Conservation (phyloP, 495 filamentous ascomycete genomes). For the Ramalina peruviana region DNA sequence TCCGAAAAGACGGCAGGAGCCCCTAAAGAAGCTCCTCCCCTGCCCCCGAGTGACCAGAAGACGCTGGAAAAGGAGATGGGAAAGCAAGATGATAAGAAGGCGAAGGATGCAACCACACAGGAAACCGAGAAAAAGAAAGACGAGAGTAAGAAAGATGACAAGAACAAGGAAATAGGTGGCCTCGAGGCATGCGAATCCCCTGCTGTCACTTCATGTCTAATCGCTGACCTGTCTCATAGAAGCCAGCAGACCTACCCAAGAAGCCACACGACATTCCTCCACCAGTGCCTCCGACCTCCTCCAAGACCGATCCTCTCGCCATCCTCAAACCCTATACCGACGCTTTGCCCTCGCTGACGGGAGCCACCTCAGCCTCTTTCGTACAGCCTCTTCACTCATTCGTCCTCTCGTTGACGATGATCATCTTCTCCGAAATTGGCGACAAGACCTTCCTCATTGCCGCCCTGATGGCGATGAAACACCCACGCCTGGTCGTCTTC, state of each 20-base stretch:
- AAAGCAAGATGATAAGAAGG: slow-evolving; percentile 27
- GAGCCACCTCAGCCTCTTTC: slow-evolving; percentile 43
- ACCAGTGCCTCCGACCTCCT: slow-evolving; percentile 52
- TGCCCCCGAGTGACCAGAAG: slow-evolving; percentile 67
- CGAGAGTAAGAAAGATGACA: slow-evolving; percentile 25
- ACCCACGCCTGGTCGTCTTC: slow-evolving; percentile 85
- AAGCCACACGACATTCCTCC: slow-evolving; percentile 67
- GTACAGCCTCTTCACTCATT: slow-evolving; percentile 85
- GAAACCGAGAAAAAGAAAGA: slow-evolving; percentile 16
- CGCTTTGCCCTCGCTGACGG: slow-evolving; percentile 19
- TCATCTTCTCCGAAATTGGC: slow-evolving; percentile 90
- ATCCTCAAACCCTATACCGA: slow-evolving; percentile 39
- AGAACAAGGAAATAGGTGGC: slow-evolving; percentile 35
- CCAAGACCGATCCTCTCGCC: slow-evolving; percentile 51
- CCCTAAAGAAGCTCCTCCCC: slow-evolving; percentile 70
- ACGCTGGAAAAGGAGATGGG: slow-evolving; percentile 27
- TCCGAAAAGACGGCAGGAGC: slow-evolving; percentile 61
- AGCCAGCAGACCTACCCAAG: slow-evolving; percentile 66
- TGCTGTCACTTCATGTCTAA: slow-evolving; percentile 8
- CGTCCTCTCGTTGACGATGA: slow-evolving; percentile 88
- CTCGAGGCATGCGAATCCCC: slow-evolving; percentile 45
- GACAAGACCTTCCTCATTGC: slow-evolving; percentile 98
- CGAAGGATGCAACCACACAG: slow-evolving; percentile 4
- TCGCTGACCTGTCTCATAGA: slow-evolving; percentile 34
- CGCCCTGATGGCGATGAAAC: slow-evolving; percentile 97